These are phyloP conservation scores for Monosporozyma yasuniensis DNA, from an alignment of 805 yeast genomes.

Conservation along the genomic window DNA sequence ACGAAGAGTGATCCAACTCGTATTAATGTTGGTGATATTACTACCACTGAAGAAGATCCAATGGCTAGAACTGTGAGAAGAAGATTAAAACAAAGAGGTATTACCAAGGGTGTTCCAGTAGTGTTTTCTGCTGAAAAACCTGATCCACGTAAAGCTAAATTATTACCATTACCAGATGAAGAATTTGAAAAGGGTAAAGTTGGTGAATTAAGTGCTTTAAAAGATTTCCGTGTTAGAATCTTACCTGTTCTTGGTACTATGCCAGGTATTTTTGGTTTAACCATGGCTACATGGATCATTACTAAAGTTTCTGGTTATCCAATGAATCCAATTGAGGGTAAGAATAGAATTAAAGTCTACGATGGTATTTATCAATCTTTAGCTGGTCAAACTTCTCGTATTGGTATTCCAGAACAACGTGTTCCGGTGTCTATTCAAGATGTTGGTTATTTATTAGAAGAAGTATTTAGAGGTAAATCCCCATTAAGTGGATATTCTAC, in stretches of 20 bases:
- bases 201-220: slow-evolving; percentile 76
- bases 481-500: slow-evolving; percentile 79
- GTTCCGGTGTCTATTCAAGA: slow-evolving; percentile 69
- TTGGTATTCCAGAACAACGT: slow-evolving; percentile 63
- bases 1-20: slow-evolving; percentile 93
- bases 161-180: slow-evolving; percentile 76
- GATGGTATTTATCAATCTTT: slow-evolving; percentile 75
- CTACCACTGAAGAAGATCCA: slow-evolving; percentile 89
- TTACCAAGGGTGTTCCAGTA: slow-evolving; percentile 66
- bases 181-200: slow-evolving; percentile 55
- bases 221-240: slow-evolving; percentile 86
- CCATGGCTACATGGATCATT: slow-evolving; percentile 76
- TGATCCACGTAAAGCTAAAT: slow-evolving; percentile 83
- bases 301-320: slow-evolving; percentile 82
- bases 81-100: slow-evolving; percentile 71
- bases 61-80: slow-evolving; percentile 81
- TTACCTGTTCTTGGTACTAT: slow-evolving; percentile 93
- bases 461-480: slow-evolving; percentile 86
- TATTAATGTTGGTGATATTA: slow-evolving; percentile 79
- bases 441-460: slow-evolving; percentile 77
- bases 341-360: slow-evolving; percentile 74
- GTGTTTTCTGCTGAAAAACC: slow-evolving; percentile 95
- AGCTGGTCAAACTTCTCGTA: slow-evolving; percentile 78
- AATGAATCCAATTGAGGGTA: slow-evolving; percentile 83
- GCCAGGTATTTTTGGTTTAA: slow-evolving; percentile 93